phyloP scores from a whole-genome alignment of 2,329 filamentous ascomycete genomes.

The Fusarium nelsonii region DNA sequence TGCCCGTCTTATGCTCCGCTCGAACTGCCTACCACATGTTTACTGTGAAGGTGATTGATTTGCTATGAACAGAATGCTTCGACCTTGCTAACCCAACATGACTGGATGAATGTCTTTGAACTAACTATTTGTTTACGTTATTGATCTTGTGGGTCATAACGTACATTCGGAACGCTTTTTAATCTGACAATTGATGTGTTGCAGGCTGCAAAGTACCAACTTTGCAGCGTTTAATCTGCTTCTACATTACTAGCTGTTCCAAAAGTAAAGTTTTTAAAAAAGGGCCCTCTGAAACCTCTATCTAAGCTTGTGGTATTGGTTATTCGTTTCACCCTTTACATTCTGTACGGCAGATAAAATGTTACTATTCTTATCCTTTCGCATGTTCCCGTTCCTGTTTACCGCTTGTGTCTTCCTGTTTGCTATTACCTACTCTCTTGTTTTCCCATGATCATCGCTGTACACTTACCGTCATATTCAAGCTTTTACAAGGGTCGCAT shows the following conservation, averaged over 20 bases:
- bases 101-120: neutral
- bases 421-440: neutral
- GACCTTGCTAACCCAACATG: slow-evolving; percentile 20
- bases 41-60: slow-evolving; percentile 40
- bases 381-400: neutral
- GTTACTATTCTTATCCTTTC: slow-evolving; percentile 3
- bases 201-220: slow-evolving; percentile 40
- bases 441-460: neutral
- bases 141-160: neutral
- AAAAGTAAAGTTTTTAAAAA: slow-evolving; percentile 58
- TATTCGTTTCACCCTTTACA: slow-evolving; percentile 76
- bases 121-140: neutral
- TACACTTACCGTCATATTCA: neutral
- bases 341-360: slow-evolving; percentile 32
- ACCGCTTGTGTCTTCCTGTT: neutral
- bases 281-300: slow-evolving; percentile 72
- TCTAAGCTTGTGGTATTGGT: slow-evolving; percentile 61
- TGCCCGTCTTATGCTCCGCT: slow-evolving; percentile 38
- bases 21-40: slow-evolving; percentile 9
- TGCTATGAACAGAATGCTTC: neutral
- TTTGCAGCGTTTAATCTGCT: slow-evolving; percentile 64
- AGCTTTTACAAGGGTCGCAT: slow-evolving; percentile 22
- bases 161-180: slow-evolving; percentile 47
- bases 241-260: slow-evolving; percentile 67
- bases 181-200: slow-evolving; percentile 65